These are phyloP conservation scores for Zalerion maritima DNA, from an alignment of 495 filamentous ascomycete genomes.

Conservation along the genomic window DNA sequence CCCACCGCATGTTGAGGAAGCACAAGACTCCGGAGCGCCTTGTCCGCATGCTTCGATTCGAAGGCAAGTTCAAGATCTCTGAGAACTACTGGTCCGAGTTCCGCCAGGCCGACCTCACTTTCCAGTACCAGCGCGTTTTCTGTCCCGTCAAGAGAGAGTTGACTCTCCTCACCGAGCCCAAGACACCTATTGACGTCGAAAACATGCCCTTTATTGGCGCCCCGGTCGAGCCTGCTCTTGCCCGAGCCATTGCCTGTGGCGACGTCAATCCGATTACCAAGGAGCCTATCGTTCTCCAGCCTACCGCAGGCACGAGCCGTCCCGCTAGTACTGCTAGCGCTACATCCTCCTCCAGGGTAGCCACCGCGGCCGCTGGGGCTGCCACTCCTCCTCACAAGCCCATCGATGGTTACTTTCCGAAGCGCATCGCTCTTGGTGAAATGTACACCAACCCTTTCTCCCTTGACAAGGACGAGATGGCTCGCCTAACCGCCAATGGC, in stretches of 20 bases:
- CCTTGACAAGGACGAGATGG: conserved; percentile 17
- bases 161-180: conserved; percentile 55
- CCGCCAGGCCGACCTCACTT: conserved; percentile 75
- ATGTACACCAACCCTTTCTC: conserved; percentile 72
- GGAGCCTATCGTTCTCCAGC: conserved; percentile 37
- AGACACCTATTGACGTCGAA: conserved; percentile 41
- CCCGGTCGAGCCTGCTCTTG: conserved; percentile 51
- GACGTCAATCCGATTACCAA: conserved; percentile 88
- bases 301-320: conserved; percentile 23
- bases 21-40: conserved; percentile 74
- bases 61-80: conserved; percentile 70
- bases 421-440: conserved; percentile 66
- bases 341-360: conserved; percentile 8
- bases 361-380: conserved; percentile 15
- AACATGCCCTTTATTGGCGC: conserved; percentile 68
- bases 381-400: conserved; percentile 44
- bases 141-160: conserved; percentile 57
- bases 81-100: conserved; percentile 64
- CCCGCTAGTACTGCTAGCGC: conserved; percentile 20
- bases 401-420: conserved; percentile 65
- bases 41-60: conserved; percentile 70
- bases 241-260: conserved; percentile 62
- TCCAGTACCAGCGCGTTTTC: conserved; percentile 87
- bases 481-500: conserved; percentile 13
- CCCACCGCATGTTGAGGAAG: conserved; percentile 77